These are phyloP conservation scores for Tylopilus intermedius DNA, from an alignment of 768 basidiomycete species.

Conservation along the genomic window DNA sequence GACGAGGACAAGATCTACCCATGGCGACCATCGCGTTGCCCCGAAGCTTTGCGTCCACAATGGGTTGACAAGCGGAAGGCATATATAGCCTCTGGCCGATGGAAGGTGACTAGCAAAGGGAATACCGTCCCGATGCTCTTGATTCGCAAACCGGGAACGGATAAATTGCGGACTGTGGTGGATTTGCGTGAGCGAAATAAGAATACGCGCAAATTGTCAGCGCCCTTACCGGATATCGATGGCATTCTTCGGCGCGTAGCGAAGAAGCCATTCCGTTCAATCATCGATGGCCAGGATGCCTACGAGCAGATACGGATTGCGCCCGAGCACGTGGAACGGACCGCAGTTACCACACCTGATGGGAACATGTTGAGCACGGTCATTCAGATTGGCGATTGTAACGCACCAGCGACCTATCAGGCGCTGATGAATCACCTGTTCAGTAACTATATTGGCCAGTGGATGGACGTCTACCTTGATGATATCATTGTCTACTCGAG, in stretches of 20 bases:
- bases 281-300: too few relatives aligned
- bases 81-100: not conserved
- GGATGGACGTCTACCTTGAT: too few relatives aligned
- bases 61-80: not conserved
- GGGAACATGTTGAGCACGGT: too few relatives aligned
- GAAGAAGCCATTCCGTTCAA: not conserved
- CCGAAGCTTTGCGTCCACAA: not conserved
- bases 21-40: not conserved
- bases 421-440: too few relatives aligned
- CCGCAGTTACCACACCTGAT: too few relatives aligned
- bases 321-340: too few relatives aligned
- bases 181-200: conserved; percentile 4
- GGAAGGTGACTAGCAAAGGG: rapidly evolving
- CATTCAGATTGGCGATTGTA: too few relatives aligned
- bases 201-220: conserved; percentile 5
- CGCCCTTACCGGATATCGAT: conserved; percentile 18
- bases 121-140: conserved; percentile 7
- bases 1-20: not conserved
- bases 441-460: too few relatives aligned
- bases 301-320: not conserved
- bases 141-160: not conserved
- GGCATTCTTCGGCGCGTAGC: conserved; percentile 2
- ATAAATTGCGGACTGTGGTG: not conserved
- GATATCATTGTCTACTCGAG: too few relatives aligned
- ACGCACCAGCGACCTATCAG: too few relatives aligned